A percentile compares a stretch with the other conserved stretches of the same genome.
phyloP scores from a whole-genome alignment of 139 green algal species.

The Tetraselmis striata region DNA sequence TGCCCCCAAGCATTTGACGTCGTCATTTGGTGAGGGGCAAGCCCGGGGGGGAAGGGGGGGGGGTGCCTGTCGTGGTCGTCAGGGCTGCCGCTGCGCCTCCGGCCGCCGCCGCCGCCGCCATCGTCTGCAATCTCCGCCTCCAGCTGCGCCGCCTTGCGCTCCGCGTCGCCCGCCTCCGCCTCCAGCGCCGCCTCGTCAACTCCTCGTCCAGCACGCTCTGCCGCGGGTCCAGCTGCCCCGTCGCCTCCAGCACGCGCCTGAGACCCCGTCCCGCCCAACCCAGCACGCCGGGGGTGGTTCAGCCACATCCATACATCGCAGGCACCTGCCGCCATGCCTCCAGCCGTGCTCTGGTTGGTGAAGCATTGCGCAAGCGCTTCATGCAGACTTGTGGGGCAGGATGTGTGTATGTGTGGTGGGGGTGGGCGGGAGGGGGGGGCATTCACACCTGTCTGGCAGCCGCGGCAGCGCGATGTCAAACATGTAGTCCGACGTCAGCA shows the following conservation, averaged over 20 bases:
- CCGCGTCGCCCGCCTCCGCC: conserved; percentile 15
- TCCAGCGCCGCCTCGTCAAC: conserved; percentile 47
- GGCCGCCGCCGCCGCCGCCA: neutral
- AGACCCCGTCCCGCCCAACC: no score
- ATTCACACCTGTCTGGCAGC: conserved; percentile 57
- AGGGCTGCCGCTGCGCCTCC: conserved; percentile 1
- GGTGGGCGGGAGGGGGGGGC: neutral
- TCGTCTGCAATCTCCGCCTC: conserved; percentile 17
- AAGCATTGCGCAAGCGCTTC: neutral
- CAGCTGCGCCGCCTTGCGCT: conserved; percentile 19
- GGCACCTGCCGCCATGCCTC: neutral
- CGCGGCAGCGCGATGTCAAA: conserved; percentile 90
- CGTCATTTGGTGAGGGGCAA: no score
- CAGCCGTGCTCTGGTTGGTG: neutral
- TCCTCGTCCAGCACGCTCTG: conserved; percentile 70
- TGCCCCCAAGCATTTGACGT: no score
- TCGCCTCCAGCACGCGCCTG: conserved; percentile 56
- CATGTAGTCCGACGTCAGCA: conserved; percentile 84
- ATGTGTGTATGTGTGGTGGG: neutral
- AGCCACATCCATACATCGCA: neutral
- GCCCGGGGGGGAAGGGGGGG: no score
- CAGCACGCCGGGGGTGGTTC: neutral
- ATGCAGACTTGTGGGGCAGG: neutral
- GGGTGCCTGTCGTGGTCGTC: neutral
- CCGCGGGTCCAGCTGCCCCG: conserved; percentile 58